Evolutionary conservation across 2,329 filamentous ascomycete genomes (phyloP).

Genomic region (Ascochyta viciae-villosae): DNA sequence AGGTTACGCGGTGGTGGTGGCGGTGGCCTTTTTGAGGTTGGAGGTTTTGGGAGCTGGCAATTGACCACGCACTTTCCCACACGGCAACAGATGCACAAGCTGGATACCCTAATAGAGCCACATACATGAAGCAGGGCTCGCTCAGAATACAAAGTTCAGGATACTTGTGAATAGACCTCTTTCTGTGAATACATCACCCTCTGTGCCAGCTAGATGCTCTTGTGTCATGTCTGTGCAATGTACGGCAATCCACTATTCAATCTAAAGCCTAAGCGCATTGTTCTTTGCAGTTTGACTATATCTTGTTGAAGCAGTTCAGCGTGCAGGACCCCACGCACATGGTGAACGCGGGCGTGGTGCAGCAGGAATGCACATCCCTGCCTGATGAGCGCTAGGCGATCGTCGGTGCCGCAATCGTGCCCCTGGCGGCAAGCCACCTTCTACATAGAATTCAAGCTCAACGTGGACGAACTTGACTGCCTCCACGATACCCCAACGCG

Average conservation of each 20-base stretch:
- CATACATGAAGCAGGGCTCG: not conserved
- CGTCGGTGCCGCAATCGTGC: conserved; percentile 33
- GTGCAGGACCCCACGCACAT: not conserved
- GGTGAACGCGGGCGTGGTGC: conserved; percentile 12
- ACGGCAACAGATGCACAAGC: not conserved
- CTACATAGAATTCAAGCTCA: conserved; percentile 27
- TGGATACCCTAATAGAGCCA: conserved; percentile 4
- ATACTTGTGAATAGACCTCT: too few species aligned
- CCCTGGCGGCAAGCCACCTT: conserved; percentile 38
- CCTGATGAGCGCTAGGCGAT: conserved; percentile 27
- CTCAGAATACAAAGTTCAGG: not conserved
- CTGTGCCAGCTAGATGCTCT: not conserved
- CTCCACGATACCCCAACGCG: not conserved
- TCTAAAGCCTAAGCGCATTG: not conserved
- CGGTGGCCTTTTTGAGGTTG: not conserved
- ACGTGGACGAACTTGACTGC: conserved; percentile 3
- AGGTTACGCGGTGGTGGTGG: not conserved
- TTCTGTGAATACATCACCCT: too few species aligned
- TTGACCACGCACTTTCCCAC: conserved; percentile 19
- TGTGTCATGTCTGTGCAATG: not conserved
- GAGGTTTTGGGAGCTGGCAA: conserved; percentile 15
- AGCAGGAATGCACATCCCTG: conserved; percentile 23
- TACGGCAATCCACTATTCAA: not conserved
- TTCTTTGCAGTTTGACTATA: not conserved
- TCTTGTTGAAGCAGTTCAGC: not conserved